These are phyloP conservation scores for Poa annua DNA, from an alignment of 176 grass and related monocot genomes.

Conservation along the genomic window DNA sequence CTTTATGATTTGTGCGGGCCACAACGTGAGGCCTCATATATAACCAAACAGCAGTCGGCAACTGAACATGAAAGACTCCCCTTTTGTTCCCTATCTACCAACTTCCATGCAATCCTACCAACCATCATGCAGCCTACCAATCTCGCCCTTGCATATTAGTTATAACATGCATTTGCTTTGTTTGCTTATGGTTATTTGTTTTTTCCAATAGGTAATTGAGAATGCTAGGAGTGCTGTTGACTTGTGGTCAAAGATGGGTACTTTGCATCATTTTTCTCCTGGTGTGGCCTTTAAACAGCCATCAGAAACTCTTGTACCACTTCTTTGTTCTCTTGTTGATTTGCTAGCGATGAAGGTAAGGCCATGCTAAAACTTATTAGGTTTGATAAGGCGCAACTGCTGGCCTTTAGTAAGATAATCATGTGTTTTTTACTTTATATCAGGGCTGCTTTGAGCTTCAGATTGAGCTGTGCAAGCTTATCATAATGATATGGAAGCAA, in stretches of 20 bases:
- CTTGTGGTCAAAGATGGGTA: constrained; percentile 57
- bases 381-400: constrained; percentile 13
- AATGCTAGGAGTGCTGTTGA: constrained; percentile 47
- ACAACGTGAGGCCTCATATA: no score
- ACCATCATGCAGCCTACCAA: no score
- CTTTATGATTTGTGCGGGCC: no score
- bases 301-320: constrained; percentile 51
- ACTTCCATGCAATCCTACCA: no score
- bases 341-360: constrained; percentile 79
- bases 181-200: constrained; percentile 37
- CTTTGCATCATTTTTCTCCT: constrained; percentile 42
- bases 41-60: no score
- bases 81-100: no score
- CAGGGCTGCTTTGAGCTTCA: constrained; percentile 84
- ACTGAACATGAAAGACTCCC: no score
- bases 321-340: constrained; percentile 87
- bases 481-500: constrained; percentile 60
- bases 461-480: constrained; percentile 72
- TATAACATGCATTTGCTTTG: constrained; percentile 29
- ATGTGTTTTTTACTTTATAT: constrained; percentile 35
- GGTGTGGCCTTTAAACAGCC: constrained; percentile 39
- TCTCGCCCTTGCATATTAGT: neutral
- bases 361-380: neutral
- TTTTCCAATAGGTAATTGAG: constrained; percentile 63
- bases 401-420: constrained; percentile 41